These are phyloP conservation scores for Spironucleus salmonicida DNA, from an alignment of 208 protist genomes.

Conservation along the genomic window DNA sequence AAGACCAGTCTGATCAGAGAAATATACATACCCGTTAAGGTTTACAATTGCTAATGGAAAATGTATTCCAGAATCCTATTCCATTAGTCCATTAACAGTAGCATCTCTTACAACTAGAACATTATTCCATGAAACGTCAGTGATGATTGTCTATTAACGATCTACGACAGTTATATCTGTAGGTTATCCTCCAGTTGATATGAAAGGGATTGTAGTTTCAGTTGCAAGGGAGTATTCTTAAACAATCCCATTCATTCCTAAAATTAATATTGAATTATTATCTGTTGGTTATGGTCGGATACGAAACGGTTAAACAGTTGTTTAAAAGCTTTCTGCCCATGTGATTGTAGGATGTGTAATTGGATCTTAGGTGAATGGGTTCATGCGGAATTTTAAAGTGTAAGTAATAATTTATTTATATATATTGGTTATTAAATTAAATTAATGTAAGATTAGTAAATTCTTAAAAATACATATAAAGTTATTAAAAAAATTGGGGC, in stretches of 20 bases:
- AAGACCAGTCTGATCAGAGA: constrained; percentile 17
- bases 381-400: too few relatives aligned
- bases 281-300: background rate
- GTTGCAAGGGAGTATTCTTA: background rate
- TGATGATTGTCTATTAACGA: background rate
- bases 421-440: too few relatives aligned
- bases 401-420: too few relatives aligned
- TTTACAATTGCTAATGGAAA: background rate
- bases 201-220: background rate
- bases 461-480: too few relatives aligned
- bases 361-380: constrained; percentile 26
- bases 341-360: constrained; percentile 14
- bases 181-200: constrained; percentile 17
- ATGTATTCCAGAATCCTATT: background rate
- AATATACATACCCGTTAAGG: constrained; percentile 12
- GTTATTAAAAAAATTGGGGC: too few relatives aligned
- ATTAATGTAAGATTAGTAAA: too few relatives aligned
- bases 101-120: background rate
- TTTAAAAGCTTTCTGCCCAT: background rate
- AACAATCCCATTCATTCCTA: constrained; percentile 10
- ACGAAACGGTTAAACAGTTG: background rate
- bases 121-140: constrained; percentile 22
- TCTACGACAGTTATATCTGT: constrained; percentile 9
- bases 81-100: background rate
- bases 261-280: background rate